Evolutionary conservation across 1,284 basidiomycete species (phyloP).

Genomic region (Melanopsichium pennsylvanicum): DNA sequence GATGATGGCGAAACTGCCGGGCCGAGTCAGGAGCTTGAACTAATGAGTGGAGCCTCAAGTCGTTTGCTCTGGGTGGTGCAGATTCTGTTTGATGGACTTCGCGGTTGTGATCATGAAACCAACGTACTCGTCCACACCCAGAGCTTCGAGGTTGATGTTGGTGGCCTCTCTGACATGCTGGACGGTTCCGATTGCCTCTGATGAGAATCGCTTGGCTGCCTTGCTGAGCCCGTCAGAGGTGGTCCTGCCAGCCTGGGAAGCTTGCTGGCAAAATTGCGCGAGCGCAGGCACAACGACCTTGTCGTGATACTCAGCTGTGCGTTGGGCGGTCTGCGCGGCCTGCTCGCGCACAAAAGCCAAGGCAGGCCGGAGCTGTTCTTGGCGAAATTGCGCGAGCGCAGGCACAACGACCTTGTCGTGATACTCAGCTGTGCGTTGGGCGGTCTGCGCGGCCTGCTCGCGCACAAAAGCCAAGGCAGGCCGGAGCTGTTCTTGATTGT

Average conservation of each 20-base stretch:
- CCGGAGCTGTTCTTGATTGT: slow-evolving; percentile 14
- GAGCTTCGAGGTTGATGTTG: slow-evolving; percentile 23
- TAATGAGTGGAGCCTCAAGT: too few species aligned
- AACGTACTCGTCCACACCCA: slow-evolving; percentile 25
- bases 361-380: slow-evolving; percentile 14
- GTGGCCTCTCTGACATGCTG: slow-evolving; percentile 23
- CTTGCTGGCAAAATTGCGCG: slow-evolving; percentile 11
- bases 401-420: too few species aligned
- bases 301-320: slow-evolving; percentile 14
- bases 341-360: slow-evolving; percentile 13
- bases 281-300: slow-evolving; percentile 16
- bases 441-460: slow-evolving; percentile 14
- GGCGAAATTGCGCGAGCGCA: slow-evolving; percentile 6
- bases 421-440: slow-evolving; percentile 11
- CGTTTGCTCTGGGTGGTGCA: not conserved
- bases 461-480: slow-evolving; percentile 16
- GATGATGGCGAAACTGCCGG: too few species aligned
- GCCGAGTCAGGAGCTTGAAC: too few species aligned
- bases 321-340: slow-evolving; percentile 10
- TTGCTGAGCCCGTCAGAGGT: slow-evolving; percentile 28
- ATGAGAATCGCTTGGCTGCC: slow-evolving; percentile 21
- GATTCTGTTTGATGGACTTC: slow-evolving; percentile 7
- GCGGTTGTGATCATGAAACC: slow-evolving; percentile 25
- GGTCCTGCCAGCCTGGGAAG: slow-evolving; percentile 15
- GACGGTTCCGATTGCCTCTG: slow-evolving; percentile 18